These are phyloP conservation scores for Nyctanthes arbortristis DNA, from an alignment of 257 asterid genomes.

Conservation along the genomic window DNA sequence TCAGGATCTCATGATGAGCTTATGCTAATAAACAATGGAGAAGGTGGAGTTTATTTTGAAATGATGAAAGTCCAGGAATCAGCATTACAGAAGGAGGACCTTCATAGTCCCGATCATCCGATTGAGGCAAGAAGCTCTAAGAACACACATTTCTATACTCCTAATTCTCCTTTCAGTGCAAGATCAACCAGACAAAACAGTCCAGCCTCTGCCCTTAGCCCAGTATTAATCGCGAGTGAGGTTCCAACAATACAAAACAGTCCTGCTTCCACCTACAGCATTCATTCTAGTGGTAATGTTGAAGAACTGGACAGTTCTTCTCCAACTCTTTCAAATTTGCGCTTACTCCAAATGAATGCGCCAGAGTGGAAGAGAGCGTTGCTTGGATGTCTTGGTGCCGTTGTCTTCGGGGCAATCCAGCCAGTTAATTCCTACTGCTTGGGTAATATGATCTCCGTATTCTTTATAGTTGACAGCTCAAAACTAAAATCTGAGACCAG, in stretches of 20 bases:
- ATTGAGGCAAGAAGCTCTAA: slow-evolving; percentile 8
- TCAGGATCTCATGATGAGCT: slow-evolving; percentile 67
- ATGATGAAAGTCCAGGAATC: slow-evolving; percentile 62
- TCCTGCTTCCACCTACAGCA: slow-evolving; percentile 23
- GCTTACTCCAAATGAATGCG: slow-evolving; percentile 52
- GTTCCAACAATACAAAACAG: slow-evolving; percentile 35
- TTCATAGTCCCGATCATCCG: slow-evolving; percentile 11
- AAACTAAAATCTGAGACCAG: slow-evolving; percentile 44
- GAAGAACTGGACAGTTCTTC: slow-evolving; percentile 21
- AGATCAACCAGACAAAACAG: slow-evolving; percentile 50
- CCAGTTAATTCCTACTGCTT: slow-evolving; percentile 59
- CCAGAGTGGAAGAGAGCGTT: slow-evolving; percentile 75
- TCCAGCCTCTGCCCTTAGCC: slow-evolving; percentile 54
- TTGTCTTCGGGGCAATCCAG: slow-evolving; percentile 57
- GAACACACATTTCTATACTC: slow-evolving; percentile 12
- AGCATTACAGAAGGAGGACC: slow-evolving; percentile 19
- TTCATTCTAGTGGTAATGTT: slow-evolving; percentile 39
- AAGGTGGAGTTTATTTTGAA: slow-evolving; percentile 45
- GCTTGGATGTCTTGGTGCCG: slow-evolving; percentile 66
- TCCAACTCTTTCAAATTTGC: slow-evolving; percentile 41
- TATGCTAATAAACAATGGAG: slow-evolving; percentile 35
- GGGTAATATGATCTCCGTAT: slow-evolving; percentile 64
- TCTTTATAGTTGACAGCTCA: slow-evolving; percentile 33
- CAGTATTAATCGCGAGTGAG: slow-evolving; percentile 32
- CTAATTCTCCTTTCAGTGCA: slow-evolving; percentile 32